These are phyloP conservation scores for Golubevia sp. DNA, from an alignment of 1,284 basidiomycete genomes.

Conservation along the genomic window DNA sequence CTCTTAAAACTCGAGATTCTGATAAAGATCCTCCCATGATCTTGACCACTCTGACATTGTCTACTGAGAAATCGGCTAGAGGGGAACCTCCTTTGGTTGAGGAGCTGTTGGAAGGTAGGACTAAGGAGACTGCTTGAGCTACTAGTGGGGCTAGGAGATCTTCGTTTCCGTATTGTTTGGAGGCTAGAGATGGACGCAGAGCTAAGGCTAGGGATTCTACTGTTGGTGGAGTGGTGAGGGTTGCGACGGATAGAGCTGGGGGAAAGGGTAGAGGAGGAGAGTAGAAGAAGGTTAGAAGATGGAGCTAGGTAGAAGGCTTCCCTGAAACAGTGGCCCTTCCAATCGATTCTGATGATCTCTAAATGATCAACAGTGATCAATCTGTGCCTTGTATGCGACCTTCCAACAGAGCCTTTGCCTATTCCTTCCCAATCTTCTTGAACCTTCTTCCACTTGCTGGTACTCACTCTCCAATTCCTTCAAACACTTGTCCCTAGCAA, in stretches of 20 bases:
- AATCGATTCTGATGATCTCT: no score
- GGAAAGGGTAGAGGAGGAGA: slow-evolving; percentile 2
- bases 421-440: no score
- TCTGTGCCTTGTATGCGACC: no score
- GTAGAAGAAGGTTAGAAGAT: slow-evolving; percentile 62
- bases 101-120: slow-evolving; percentile 26
- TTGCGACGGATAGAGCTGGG: slow-evolving; percentile 59
- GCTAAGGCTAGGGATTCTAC: slow-evolving; percentile 76
- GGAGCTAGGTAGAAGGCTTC: slow-evolving; percentile 66
- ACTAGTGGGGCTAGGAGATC: slow-evolving; percentile 81
- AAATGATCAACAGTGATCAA: no score
- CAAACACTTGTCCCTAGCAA: slow-evolving; percentile 83
- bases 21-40: slow-evolving; percentile 90
- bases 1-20: slow-evolving; percentile 84
- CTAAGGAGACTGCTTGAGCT: slow-evolving; percentile 77
- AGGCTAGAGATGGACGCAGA: slow-evolving; percentile 87
- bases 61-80: slow-evolving; percentile 66
- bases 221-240: slow-evolving; percentile 78
- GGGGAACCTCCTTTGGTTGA: not conserved
- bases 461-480: slow-evolving; percentile 86
- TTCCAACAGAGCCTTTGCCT: no score
- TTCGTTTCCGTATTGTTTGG: slow-evolving; percentile 96
- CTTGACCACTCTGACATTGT: slow-evolving; percentile 97
- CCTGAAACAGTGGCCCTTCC: not conserved
- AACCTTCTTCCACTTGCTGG: not conserved